Conservation (phyloP, 2,329 filamentous ascomycete genomes). For the Proliferodiscus dingleyae region DNA sequence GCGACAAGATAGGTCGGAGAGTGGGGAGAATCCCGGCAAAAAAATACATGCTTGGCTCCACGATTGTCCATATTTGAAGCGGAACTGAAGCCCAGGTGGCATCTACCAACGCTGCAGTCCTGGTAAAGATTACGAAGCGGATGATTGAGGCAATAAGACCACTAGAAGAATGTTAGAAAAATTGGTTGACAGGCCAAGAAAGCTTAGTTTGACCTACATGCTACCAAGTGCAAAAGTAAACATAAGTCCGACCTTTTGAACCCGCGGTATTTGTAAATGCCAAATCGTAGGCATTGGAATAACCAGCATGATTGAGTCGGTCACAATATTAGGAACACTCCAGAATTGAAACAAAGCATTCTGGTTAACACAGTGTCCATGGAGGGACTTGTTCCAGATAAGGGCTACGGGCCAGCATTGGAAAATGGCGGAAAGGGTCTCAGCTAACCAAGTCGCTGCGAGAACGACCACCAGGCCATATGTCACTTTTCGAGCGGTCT, state of each 20-base stretch:
- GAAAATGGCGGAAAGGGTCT: not conserved
- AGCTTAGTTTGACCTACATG: not conserved
- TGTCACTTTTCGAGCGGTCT: not conserved
- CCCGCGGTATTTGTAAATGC: not conserved
- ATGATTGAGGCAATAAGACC: not conserved
- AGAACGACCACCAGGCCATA: not conserved
- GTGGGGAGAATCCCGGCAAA: not conserved
- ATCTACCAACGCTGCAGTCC: not conserved
- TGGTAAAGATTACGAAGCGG: not conserved
- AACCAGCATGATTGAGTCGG: not conserved
- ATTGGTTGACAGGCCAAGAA: not conserved
- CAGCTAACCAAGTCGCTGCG: not conserved
- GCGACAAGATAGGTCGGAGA: not conserved
- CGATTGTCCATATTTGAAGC: not conserved
- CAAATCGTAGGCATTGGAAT: not conserved
- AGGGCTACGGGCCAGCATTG: not conserved
- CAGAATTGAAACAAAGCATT: constrained; percentile 1
- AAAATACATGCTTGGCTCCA: not conserved
- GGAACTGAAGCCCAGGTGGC: not conserved
- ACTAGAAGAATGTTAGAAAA: not conserved
- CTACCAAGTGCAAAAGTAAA: constrained; percentile 1
- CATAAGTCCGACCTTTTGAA: not conserved
- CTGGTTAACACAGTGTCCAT: not conserved
- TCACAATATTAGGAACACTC: not conserved
- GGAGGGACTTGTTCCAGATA: not conserved